Conservation (phyloP, 352 stramenopile genomes). For the Phytophthora macrochlamydospora region DNA sequence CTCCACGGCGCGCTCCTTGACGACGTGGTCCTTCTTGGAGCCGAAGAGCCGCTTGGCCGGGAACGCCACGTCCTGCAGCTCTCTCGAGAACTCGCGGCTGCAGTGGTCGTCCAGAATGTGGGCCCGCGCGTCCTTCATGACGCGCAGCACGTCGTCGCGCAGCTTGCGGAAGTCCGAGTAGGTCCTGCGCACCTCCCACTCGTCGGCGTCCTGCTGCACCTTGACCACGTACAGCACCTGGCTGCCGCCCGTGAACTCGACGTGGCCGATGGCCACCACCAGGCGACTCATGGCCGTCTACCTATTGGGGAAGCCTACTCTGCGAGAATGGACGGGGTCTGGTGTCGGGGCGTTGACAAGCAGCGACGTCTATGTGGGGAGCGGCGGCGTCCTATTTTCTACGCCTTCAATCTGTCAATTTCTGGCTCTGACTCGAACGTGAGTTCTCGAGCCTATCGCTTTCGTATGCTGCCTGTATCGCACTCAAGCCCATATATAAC, state of each 20-base stretch:
- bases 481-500: too few relatives aligned
- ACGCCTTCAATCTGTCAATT: too few relatives aligned
- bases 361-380: too few relatives aligned
- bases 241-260: conserved; percentile 74
- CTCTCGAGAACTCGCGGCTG: conserved; percentile 46
- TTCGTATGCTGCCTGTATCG: too few relatives aligned
- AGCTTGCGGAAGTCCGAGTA: conserved; percentile 80
- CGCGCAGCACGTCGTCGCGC: conserved; percentile 65
- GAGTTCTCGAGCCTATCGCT: too few relatives aligned
- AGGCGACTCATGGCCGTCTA: conserved; percentile 63
- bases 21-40: conserved; percentile 68
- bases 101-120: conserved; percentile 54
- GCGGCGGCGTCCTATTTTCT: too few relatives aligned
- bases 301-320: too few relatives aligned
- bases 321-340: too few relatives aligned
- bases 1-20: conserved; percentile 74
- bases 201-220: conserved; percentile 73
- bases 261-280: conserved; percentile 74
- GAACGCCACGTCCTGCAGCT: conserved; percentile 50
- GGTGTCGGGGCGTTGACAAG: too few relatives aligned
- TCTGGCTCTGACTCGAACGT: too few relatives aligned
- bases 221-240: conserved; percentile 80
- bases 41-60: conserved; percentile 71
- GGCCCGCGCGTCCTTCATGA: conserved; percentile 63
- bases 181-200: conserved; percentile 70